Evolutionary conservation across 768 basidiomycete genomes (phyloP).

Genomic region (Leucocoprinus sp.): DNA sequence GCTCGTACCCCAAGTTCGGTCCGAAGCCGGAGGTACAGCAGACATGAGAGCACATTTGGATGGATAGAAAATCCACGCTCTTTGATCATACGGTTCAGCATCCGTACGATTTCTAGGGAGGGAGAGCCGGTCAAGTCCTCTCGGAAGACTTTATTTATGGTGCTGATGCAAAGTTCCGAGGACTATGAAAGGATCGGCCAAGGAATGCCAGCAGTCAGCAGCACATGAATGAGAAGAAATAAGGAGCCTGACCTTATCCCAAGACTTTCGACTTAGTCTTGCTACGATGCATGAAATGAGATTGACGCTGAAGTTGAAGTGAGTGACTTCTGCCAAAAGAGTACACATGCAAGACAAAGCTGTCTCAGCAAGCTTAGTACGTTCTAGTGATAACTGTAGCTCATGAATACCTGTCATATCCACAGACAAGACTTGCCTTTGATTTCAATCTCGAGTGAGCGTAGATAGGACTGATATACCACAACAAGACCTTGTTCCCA

Average conservation of each 20-base stretch:
- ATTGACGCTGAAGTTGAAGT: constrained; percentile 96
- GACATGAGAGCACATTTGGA: constrained; percentile 78
- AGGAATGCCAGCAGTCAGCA: constrained; percentile 2
- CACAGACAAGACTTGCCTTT: constrained; percentile 48
- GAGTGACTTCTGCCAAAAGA: constrained; percentile 71
- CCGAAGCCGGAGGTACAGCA: constrained; percentile 80
- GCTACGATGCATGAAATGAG: constrained; percentile 84
- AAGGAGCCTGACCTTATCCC: constrained; percentile 66
- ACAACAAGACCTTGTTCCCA: constrained; percentile 91
- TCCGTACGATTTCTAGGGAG: constrained; percentile 83
- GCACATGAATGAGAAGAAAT: constrained; percentile 3
- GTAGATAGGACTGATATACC: constrained; percentile 86
- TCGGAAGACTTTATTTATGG: constrained; percentile 75
- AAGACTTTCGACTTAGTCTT: constrained; percentile 74
- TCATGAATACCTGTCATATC: not conserved
- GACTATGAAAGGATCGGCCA: constrained; percentile 37
- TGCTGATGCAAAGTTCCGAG: constrained; percentile 77
- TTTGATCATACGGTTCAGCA: constrained; percentile 94
- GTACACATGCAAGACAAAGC: constrained; percentile 85
- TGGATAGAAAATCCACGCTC: constrained; percentile 86
- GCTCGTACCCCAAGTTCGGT: constrained; percentile 78
- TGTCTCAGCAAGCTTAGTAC: constrained; percentile 54
- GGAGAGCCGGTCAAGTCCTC: constrained; percentile 72
- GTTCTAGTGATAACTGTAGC: constrained; percentile 34
- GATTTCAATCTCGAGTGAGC: constrained; percentile 74